These are phyloP conservation scores for Alternaria dauci DNA, from an alignment of 2,329 filamentous ascomycete species.

Conservation along the genomic window DNA sequence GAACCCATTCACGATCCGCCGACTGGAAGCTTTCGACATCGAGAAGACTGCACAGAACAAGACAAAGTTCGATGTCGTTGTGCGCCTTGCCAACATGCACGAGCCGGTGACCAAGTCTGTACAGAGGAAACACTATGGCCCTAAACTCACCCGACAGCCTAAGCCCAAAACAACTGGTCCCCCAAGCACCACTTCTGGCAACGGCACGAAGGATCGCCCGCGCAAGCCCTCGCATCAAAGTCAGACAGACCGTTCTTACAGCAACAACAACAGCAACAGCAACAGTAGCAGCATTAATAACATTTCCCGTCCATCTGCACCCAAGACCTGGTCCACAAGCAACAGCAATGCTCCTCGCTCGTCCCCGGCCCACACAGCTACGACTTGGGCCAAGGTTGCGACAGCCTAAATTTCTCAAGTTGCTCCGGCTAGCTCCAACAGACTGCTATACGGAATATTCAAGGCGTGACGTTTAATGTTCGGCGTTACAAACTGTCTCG, in stretches of 20 bases:
- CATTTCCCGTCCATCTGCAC: slow-evolving; percentile 34
- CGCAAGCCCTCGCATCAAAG: slow-evolving; percentile 45
- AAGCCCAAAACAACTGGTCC: slow-evolving; percentile 41
- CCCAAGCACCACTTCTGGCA: slow-evolving; percentile 27
- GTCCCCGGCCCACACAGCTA: slow-evolving; percentile 25
- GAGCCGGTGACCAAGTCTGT: slow-evolving; percentile 41
- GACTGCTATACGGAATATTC: neutral
- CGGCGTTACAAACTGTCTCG: neutral
- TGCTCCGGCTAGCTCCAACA: neutral
- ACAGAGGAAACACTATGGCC: slow-evolving; percentile 36
- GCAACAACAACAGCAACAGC: slow-evolving; percentile 24
- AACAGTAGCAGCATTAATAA: slow-evolving; percentile 24
- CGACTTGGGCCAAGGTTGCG: slow-evolving; percentile 38
- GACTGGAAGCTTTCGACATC: slow-evolving; percentile 37
- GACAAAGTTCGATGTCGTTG: slow-evolving; percentile 34
- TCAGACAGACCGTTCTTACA: slow-evolving; percentile 37
- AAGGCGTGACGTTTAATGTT: neutral
- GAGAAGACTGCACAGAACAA: slow-evolving; percentile 34
- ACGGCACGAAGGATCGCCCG: slow-evolving; percentile 34
- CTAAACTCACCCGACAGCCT: slow-evolving; percentile 23
- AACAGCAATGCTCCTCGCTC: slow-evolving; percentile 28
- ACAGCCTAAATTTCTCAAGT: slow-evolving; percentile 26
- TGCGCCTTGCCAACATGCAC: slow-evolving; percentile 39
- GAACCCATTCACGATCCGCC: slow-evolving; percentile 40
- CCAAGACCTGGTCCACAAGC: slow-evolving; percentile 38